Evolutionary conservation across 768 basidiomycete species (phyloP).

Genomic region (Collybia sordida): DNA sequence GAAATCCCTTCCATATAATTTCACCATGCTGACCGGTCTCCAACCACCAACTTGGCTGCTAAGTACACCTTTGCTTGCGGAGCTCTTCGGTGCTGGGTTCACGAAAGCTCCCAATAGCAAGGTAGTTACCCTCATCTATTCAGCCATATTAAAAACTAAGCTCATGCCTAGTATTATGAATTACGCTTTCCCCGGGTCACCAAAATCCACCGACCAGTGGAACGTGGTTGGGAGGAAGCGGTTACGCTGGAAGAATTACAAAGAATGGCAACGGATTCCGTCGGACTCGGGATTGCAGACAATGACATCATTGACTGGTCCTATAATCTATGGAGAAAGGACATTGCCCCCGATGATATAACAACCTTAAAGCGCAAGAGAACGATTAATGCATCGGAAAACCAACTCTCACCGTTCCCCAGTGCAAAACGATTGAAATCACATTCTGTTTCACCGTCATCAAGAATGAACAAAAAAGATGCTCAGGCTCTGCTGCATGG

Average conservation of each 20-base stretch:
- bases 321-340: conserved; percentile 34
- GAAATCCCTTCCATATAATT: conserved; percentile 51
- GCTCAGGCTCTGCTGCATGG: too few relatives aligned
- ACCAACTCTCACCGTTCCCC: conserved; percentile 28
- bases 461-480: too few relatives aligned
- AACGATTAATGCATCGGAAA: conserved; percentile 40
- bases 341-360: conserved; percentile 35
- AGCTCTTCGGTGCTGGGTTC: conserved; percentile 83
- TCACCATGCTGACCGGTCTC: conserved; percentile 47
- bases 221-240: conserved; percentile 67
- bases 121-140: conserved; percentile 29
- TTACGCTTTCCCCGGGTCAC: conserved; percentile 80
- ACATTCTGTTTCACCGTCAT: not conserved
- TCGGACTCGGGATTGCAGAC: conserved; percentile 50
- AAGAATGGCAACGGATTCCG: conserved; percentile 48
- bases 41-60: conserved; percentile 57
- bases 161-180: conserved; percentile 65
- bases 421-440: conserved; percentile 5
- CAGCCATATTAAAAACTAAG: conserved; percentile 2
- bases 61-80: conserved; percentile 60
- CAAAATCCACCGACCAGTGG: conserved; percentile 60
- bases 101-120: conserved; percentile 60
- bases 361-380: conserved; percentile 38
- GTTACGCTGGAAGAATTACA: conserved; percentile 50
- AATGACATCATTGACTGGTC: conserved; percentile 51